Base-by-base conservation (phyloP, 2,329 filamentous ascomycete species). In the Aureobasidium mangrovei region DNA sequence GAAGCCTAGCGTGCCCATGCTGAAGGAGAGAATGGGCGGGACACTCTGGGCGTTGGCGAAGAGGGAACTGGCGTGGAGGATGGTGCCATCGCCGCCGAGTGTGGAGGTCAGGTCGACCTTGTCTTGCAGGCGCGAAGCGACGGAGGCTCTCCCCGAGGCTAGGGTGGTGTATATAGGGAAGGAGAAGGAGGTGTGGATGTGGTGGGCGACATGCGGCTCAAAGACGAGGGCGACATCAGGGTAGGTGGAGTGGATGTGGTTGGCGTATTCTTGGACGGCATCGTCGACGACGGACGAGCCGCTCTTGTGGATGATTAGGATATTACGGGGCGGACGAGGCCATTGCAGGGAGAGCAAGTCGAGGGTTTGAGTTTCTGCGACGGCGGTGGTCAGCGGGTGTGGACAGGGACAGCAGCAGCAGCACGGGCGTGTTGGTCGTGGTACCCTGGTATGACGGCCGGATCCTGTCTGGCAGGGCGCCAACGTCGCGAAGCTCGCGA, bases 1-100 rank as follows among this genome's bases (percentile, higher is more conserved):
- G 61, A 98, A 98, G 0, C 93, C 93, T 0, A 98, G 74, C 0
- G 91, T 94, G 4, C 93, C 93, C 88, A 98, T 96, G 67, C 90
- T 95, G 66, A 98, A 98, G 1, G 88, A 90, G 6, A 98, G 75
- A 33, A 98, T 86, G 0, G 93, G 93, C 0, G 93, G 93, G 0
- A 98, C 91, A 41, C 83, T 82, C 2, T 80, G 77, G 42, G 87
- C 83, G 36, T 88, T 85, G 56, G 89, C 89, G 72, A 94, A 97
- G 4, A 96, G 78, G 53, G 86, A 91, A 2, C 88, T 86, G 0
- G 90, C 90, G 57, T 88, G 86, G 44, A 95, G 71, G 53, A 95
- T 91, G 2, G 90, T 95, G 57, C 90, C 90, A 68, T 98, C 93
- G 40, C 93, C 93, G 52, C 93, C 93, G 47, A 98, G 82, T 0